These are phyloP conservation scores for Amanita thiersii DNA, from an alignment of 768 basidiomycete genomes.

Conservation along the genomic window DNA sequence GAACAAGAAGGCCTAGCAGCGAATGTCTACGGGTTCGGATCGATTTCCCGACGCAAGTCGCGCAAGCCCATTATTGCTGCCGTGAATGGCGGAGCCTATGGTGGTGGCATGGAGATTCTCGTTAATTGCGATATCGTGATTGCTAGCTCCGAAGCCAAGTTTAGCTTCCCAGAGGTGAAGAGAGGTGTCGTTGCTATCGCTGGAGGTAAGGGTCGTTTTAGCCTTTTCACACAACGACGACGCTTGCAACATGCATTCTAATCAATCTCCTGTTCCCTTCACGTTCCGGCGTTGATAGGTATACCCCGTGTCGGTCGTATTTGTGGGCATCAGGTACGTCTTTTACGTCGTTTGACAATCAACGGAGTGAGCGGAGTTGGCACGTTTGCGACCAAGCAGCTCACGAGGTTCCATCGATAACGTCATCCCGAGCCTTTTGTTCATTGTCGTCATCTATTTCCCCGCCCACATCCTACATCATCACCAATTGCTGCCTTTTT, in stretches of 20 bases:
- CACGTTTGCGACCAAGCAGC: slow-evolving; percentile 3
- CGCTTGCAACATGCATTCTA: too few species aligned
- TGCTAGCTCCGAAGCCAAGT: slow-evolving; percentile 56
- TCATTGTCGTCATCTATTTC: slow-evolving; percentile 3
- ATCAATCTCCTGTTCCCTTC: too few species aligned
- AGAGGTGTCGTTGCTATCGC: slow-evolving; percentile 67
- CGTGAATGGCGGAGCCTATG: slow-evolving; percentile 66
- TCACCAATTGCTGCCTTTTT: neutral
- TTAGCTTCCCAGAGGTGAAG: slow-evolving; percentile 73
- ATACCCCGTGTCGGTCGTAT: slow-evolving; percentile 62
- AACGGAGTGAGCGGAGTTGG: neutral
- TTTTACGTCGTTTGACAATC: neutral
- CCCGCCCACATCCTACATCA: slow-evolving; percentile 3
- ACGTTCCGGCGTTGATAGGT: slow-evolving; percentile 23
- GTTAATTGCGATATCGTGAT: slow-evolving; percentile 76
- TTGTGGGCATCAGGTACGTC: slow-evolving; percentile 66
- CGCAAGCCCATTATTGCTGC: slow-evolving; percentile 77
- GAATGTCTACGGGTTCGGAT: slow-evolving; percentile 57
- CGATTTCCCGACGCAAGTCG: slow-evolving; percentile 60
- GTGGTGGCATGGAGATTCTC: slow-evolving; percentile 60
- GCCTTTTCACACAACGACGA: neutral
- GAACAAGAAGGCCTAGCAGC: slow-evolving; percentile 34
- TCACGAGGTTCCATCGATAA: neutral
- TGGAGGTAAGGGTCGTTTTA: slow-evolving; percentile 45
- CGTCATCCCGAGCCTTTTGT: slow-evolving; percentile 7